Base-by-base conservation (phyloP, 2,329 filamentous ascomycete species). In the Paecilomyces niveus region DNA sequence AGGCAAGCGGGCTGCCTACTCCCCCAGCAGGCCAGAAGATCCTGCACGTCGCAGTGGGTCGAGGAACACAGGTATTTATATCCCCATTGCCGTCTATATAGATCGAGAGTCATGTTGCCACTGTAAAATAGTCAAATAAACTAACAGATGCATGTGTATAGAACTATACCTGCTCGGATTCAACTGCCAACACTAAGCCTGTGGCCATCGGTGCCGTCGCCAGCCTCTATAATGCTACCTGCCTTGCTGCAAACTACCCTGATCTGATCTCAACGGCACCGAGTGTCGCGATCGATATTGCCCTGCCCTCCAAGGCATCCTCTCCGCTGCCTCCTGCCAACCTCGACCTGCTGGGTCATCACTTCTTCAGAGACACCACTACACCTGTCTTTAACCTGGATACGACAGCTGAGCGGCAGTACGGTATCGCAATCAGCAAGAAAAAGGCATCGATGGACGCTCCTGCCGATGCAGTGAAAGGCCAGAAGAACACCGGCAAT, bases 151-250 rank as follows among this genome's bases (percentile, higher is more conserved):
- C 50, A 21, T 9, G 39, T 18, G 7, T 18, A 45, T 87, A 97
- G 78, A 97, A 97, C 82, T 97, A 97, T 80, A 95, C 90, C 55
- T 97, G 93, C 80, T 79, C 83, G 59, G 77, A 81, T 57, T 75
- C 75, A 62, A 83, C 88, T 65, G 70, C 83, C 1, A 83, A 82
- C 3, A 82, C 85, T 0, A 76, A 76, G 0, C 92, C 93, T 13
- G 80, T 78, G 9, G 80, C 86, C 18, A 74, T 80, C 54, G 93
- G 93, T 62, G 93, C 93, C 57, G 70, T 90, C 0, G 93, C 93
- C 57, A 87, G 85, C 1, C 89, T 97, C 67, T 97, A 89, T 85
- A 92, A 97, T 76, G 89, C 87, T 59, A 89, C 86, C 65, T 97
- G 93, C 76, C 74, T 93, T 33, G 89, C 88, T 6, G 81, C 88